These are phyloP conservation scores for Nicotiana paniculata DNA, from an alignment of 257 asterid genomes.

Conservation along the genomic window DNA sequence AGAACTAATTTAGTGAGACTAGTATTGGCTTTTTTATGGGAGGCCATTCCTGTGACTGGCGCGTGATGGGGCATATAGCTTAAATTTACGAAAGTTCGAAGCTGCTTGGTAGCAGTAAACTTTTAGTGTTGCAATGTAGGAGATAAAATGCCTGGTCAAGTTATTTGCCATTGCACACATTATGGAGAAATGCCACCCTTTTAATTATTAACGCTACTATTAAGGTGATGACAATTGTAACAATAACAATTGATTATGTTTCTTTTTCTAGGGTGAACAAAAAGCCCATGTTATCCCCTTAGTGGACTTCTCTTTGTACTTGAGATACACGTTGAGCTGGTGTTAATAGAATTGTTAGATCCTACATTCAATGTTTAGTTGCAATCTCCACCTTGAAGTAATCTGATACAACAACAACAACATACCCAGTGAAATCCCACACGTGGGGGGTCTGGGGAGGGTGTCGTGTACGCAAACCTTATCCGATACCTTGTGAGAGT, in stretches of 20 bases:
- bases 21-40: not conserved
- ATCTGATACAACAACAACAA: not conserved
- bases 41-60: not conserved
- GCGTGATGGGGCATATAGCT: not conserved
- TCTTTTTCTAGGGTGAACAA: too few relatives aligned
- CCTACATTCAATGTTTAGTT: not conserved
- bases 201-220: too few relatives aligned
- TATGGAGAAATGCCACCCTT: too few relatives aligned
- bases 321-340: not conserved
- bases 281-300: not conserved
- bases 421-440: too few relatives aligned
- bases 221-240: too few relatives aligned
- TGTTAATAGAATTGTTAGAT: not conserved
- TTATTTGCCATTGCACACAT: too few relatives aligned
- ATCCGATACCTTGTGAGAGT: too few relatives aligned
- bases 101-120: not conserved
- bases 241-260: too few relatives aligned
- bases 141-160: too few relatives aligned
- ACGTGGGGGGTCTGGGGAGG: too few relatives aligned
- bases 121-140: too few relatives aligned
- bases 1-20: not conserved
- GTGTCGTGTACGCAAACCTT: too few relatives aligned
- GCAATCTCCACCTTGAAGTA: not conserved
- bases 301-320: not conserved
- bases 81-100: not conserved